Evolutionary conservation across 768 basidiomycete species (phyloP).

Genomic region (Hericium rajendrae): DNA sequence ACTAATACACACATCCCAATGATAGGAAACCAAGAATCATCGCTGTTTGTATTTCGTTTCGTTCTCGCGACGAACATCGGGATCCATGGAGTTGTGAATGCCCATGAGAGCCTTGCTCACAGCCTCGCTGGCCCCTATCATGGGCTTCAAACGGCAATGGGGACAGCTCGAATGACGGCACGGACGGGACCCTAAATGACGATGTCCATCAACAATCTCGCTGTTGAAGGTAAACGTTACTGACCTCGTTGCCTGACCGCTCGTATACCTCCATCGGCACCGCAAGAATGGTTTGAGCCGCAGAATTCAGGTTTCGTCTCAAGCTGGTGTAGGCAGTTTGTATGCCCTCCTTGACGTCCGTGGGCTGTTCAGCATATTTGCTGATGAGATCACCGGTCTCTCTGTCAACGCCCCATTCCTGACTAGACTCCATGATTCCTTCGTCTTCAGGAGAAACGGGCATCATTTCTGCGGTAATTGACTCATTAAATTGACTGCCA

Average conservation of each 20-base stretch:
- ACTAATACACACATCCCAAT: no score
- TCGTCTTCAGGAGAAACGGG: slow-evolving; percentile 23
- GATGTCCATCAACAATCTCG: slow-evolving; percentile 1
- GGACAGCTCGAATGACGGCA: slow-evolving; percentile 93
- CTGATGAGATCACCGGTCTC: slow-evolving; percentile 56
- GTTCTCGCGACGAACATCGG: slow-evolving; percentile 69
- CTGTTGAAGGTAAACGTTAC: slow-evolving; percentile 17
- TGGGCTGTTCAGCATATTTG: slow-evolving; percentile 88
- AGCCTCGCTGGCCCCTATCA: slow-evolving; percentile 97
- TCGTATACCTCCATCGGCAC: slow-evolving; percentile 99
- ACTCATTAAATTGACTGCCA: slow-evolving; percentile 63
- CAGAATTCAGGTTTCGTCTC: slow-evolving; percentile 78
- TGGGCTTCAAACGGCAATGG: slow-evolving; percentile 96
- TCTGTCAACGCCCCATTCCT: slow-evolving; percentile 32
- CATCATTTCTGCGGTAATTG: slow-evolving; percentile 59
- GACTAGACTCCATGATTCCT: slow-evolving; percentile 18
- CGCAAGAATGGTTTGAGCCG: slow-evolving; percentile 96
- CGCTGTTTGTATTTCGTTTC: slow-evolving; percentile 92
- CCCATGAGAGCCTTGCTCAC: slow-evolving; percentile 93
- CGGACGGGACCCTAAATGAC: slow-evolving; percentile 74
- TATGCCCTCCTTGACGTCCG: slow-evolving; percentile 75
- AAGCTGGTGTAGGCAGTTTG: slow-evolving; percentile 88
- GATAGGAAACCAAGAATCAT: slow-evolving; percentile 20
- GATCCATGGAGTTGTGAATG: slow-evolving; percentile 87
- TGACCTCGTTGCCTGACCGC: slow-evolving; percentile 75